Percentiles rank a stretch among this genome's conserved stretches.
These are phyloP conservation scores for Amanita subjunquillea DNA, from an alignment of 768 basidiomycete species.

Conservation along the genomic window DNA sequence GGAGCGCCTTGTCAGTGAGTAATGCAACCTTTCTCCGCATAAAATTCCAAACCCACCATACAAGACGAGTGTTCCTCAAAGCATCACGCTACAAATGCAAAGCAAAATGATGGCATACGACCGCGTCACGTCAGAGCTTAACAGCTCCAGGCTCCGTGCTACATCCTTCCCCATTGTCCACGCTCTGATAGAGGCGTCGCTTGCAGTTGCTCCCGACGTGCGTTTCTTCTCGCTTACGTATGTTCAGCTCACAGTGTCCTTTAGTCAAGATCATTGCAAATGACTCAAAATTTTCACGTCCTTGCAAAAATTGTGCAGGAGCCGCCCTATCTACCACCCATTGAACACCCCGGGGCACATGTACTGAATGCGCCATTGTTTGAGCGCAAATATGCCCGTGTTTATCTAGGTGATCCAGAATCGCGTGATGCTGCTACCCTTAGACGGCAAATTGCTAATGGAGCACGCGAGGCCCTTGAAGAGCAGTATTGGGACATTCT, in stretches of 20 bases:
- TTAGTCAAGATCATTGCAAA: constrained; percentile 45
- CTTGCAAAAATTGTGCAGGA: constrained; percentile 70
- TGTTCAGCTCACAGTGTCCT: constrained; percentile 1
- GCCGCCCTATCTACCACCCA: constrained; percentile 63
- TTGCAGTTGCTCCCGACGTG: constrained; percentile 49
- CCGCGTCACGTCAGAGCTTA: constrained; percentile 68
- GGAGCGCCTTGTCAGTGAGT: constrained; percentile 43
- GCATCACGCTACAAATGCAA: constrained; percentile 71
- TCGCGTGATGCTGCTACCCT: constrained; percentile 58
- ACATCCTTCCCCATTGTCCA: constrained; percentile 72
- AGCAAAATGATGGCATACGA: constrained; percentile 96
- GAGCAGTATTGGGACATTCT: constrained; percentile 83
- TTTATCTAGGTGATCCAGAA: constrained; percentile 60
- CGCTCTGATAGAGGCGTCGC: constrained; percentile 56
- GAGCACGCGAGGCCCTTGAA: constrained; percentile 75
- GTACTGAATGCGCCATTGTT: constrained; percentile 72
- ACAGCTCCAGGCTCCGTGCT: constrained; percentile 59
- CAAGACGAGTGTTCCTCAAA: constrained; percentile 34
- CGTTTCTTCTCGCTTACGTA: constrained; percentile 12
- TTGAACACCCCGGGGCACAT: constrained; percentile 74
- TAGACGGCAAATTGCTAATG: constrained; percentile 65
- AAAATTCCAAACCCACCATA: background rate
- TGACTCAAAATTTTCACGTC: constrained; percentile 61
- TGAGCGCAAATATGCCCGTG: constrained; percentile 75
- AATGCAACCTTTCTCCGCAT: background rate